Evolutionary conservation across 306 rosid species (phyloP), one percentile per base, ranked within the genome.

Genomic region (Oemleria cerasiformis): DNA sequence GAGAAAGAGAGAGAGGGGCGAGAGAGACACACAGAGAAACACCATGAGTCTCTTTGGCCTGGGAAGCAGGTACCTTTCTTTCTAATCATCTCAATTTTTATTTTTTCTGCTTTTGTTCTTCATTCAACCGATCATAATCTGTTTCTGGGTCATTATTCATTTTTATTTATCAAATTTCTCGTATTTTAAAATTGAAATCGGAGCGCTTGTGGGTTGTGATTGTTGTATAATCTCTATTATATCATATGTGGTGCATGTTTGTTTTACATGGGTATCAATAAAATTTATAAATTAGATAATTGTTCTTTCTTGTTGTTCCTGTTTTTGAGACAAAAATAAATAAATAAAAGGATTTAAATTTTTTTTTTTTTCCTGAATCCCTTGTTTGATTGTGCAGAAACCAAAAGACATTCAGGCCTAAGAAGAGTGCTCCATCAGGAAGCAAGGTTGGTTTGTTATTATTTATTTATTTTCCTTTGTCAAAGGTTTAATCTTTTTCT

Each of bases 31-130:
- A 59, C 39, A 70, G 75, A 79, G 69, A 43, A 81, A 42, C 84
- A 45, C 84, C 83, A 91, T 92, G 96, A 92, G 96, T 86, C 92
- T 92, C 82, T 92, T 92, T 80, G 97, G 96, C 72, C 86, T 92
- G n/a, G 96, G 97, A 84, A 88, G 89, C 96, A 92, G 96, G 97
- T 30, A 30, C 36, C 36, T 59, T 59, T 69, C 16, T 25, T 9
- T 42, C 51, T 39, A 7, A 47, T 14, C 63, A 40, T 40, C 45
- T 41, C 45, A 30, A 69, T 20, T 10, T 15, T 59, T 7, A 44
- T 51, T 9, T 36, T 0, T 42, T 21, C 21, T 59, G 16, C 12
- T 49, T 49, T 13, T 63, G 38, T 40, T 19, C 47, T 7, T 56
- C 9, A 7, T 65, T 38, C 23, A 16, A 16, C 30, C 21, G 10